phyloP scores from a whole-genome alignment of 2,329 filamentous ascomycete species.

The Chrysosporium keratinophilum region DNA sequence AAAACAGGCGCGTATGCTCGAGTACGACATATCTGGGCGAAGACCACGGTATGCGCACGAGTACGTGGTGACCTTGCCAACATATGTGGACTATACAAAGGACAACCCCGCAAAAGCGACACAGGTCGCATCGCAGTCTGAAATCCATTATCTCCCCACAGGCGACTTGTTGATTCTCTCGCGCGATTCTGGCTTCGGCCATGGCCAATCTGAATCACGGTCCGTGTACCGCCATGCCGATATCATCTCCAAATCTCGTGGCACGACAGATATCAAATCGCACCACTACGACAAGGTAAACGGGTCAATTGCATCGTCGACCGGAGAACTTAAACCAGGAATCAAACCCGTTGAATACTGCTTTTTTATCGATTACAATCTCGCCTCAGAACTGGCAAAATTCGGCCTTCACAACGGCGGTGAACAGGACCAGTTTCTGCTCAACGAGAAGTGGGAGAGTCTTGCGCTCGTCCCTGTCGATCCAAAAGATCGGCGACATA shows the following conservation, averaged over 20 bases:
- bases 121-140: conserved; percentile 55
- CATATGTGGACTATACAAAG: conserved; percentile 43
- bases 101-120: conserved; percentile 42
- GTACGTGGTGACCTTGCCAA: conserved; percentile 56
- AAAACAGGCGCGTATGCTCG: conserved; percentile 51
- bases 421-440: conserved; percentile 44
- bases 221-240: conserved; percentile 60
- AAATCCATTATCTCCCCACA: conserved; percentile 51
- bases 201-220: conserved; percentile 49
- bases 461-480: conserved; percentile 51
- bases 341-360: conserved; percentile 54
- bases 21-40: conserved; percentile 49
- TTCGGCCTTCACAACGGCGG: conserved; percentile 63
- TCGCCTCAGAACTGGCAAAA: conserved; percentile 52
- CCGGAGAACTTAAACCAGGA: conserved; percentile 44
- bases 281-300: conserved; percentile 28
- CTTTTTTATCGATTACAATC: conserved; percentile 57
- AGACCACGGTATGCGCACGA: conserved; percentile 46
- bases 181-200: conserved; percentile 4
- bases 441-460: conserved; percentile 73
- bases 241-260: conserved; percentile 52
- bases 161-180: conserved; percentile 23
- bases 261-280: conserved; percentile 50
- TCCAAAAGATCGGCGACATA: conserved; percentile 15
- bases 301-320: conserved; percentile 39